Evolutionary conservation across 1,284 basidiomycete genomes (phyloP).

Genomic region (Wallemia mellicola): DNA sequence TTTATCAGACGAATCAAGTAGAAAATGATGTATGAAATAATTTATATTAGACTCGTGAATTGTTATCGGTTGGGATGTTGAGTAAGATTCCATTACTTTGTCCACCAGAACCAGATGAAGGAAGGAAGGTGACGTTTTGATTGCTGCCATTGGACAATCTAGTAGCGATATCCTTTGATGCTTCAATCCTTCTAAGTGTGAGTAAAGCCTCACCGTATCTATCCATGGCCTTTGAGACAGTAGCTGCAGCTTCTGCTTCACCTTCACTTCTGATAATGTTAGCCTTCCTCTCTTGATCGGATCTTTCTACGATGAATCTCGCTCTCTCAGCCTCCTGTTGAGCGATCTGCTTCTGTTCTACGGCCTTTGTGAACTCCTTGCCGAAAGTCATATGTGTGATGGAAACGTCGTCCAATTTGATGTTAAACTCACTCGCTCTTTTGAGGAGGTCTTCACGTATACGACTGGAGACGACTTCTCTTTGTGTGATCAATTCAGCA

Average conservation of each 20-base stretch:
- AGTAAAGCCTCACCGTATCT: conserved; percentile 89
- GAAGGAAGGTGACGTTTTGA: conserved; percentile 64
- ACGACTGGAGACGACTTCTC: conserved; percentile 47
- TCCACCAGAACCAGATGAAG: conserved; percentile 34
- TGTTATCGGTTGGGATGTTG: conserved; percentile 25
- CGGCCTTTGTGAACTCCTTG: conserved; percentile 36
- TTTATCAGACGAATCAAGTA: too few relatives aligned
- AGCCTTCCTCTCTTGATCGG: conserved; percentile 96
- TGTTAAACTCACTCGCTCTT: conserved; percentile 85
- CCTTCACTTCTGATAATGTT: conserved; percentile 93
- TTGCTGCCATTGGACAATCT: conserved; percentile 21
- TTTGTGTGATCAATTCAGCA: conserved; percentile 55
- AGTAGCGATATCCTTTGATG: conserved; percentile 66
- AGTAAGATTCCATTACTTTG: conserved; percentile 26
- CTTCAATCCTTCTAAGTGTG: conserved; percentile 85
- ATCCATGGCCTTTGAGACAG: conserved; percentile 72
- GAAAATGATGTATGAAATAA: too few relatives aligned
- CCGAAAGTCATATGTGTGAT: conserved; percentile 34
- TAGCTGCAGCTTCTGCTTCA: conserved; percentile 82
- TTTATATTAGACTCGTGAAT: neutral
- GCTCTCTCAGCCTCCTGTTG: conserved; percentile 87
- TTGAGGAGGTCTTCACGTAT: conserved; percentile 78
- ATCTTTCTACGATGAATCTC: conserved; percentile 96
- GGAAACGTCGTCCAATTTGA: conserved; percentile 86
- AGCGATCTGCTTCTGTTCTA: conserved; percentile 93